These are phyloP conservation scores for Tanacetum coccineum DNA, from an alignment of 129 eudicot genomes.

Conservation along the genomic window DNA sequence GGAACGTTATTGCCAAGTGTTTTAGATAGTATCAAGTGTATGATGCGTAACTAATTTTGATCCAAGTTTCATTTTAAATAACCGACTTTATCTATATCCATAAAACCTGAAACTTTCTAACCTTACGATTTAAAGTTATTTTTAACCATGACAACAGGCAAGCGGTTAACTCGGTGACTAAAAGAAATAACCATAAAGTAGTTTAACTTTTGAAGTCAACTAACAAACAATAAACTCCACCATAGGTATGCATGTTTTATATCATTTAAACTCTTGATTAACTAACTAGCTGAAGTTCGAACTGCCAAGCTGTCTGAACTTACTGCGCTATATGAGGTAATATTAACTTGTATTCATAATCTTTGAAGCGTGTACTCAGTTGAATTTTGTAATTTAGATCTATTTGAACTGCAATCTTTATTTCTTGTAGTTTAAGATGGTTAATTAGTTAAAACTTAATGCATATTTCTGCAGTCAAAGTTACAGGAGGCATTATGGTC, in stretches of 20 bases:
- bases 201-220: conserved; percentile 1
- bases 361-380: neutral
- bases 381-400: too few relatives aligned
- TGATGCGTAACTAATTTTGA: too few relatives aligned
- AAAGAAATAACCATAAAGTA: neutral
- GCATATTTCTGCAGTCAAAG: conserved; percentile 49
- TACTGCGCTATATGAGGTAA: conserved; percentile 74
- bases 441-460: conserved; percentile 4
- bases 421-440: neutral
- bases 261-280: too few relatives aligned
- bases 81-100: too few relatives aligned
- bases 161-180: neutral
- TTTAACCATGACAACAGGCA: too few relatives aligned
- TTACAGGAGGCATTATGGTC: conserved; percentile 69
- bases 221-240: neutral
- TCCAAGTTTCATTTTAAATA: too few relatives aligned
- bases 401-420: too few relatives aligned
- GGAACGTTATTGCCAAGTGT: too few relatives aligned
- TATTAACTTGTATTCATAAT: neutral
- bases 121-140: too few relatives aligned
- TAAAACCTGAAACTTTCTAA: too few relatives aligned
- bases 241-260: too few relatives aligned
- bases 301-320: conserved; percentile 74
- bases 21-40: too few relatives aligned
- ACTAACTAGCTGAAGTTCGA: conserved; percentile 43